Base-by-base conservation (phyloP, 2,329 filamentous ascomycete species). In the Calonectria naviculata region DNA sequence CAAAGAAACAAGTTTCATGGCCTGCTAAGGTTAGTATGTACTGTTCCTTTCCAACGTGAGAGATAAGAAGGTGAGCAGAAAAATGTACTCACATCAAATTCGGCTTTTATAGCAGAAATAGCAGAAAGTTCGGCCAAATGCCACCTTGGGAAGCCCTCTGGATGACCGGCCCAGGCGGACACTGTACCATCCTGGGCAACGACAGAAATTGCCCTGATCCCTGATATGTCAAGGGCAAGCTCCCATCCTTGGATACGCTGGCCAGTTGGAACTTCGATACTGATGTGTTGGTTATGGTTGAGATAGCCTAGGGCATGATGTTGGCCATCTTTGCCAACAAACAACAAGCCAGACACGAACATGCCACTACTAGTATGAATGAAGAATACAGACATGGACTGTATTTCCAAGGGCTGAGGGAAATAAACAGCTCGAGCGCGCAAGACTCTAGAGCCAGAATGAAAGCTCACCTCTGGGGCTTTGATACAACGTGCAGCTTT, bases 211-310 rank as follows among this genome's bases (percentile, higher is more conserved):
- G 71, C 71, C 42, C 36, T 70, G 41, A 73, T 56, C 0, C 73
- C 68, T 2, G 41, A 64, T 1, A 38, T 19, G 21, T 70, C 67
- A 4, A 75, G 15, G 19, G 72, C 73, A 5, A 75, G 34, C 19
- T 75, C 47, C 70, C 70, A 75, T 52, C 72, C 73, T 29, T 65
- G 70, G 9, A 75, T 64, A 8, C 19, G 31, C 28, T 69, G 67
- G 2, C 41, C 41, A 15, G 28, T 38, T 6, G 70, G 19, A 3
- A 75, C 8, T 9, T 19, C 13, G 26, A 75, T 42, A 10, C 13
- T 26, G 2, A 56, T 49, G 38, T 0, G 63, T 4, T 67, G 31
- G 28, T 38, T 5, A 15, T 47, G 10, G 24, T 75, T 72, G 19
- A 71, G n/a, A 34, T 74, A 75, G 29, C 73, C 73, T 0, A 75